These are phyloP conservation scores for Naganishia sp. DNA, from an alignment of 1,284 basidiomycete species.

Conservation along the genomic window DNA sequence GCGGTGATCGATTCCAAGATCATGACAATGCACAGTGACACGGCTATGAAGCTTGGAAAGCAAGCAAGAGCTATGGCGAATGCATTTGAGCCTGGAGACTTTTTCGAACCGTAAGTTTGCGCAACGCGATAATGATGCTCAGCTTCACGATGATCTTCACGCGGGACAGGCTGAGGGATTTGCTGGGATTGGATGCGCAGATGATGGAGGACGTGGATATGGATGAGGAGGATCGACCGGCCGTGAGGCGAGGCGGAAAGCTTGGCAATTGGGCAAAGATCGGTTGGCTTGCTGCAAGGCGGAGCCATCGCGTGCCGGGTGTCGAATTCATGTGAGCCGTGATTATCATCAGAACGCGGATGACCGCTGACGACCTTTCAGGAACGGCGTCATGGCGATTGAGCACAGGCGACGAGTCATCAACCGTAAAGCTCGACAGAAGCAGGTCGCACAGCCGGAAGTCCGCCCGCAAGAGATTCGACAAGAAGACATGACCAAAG, in stretches of 20 bases:
- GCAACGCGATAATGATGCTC: neutral
- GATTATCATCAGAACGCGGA: neutral
- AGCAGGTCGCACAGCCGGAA: slow-evolving; percentile 8
- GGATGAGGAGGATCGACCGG: slow-evolving; percentile 41
- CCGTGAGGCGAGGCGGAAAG: slow-evolving; percentile 34
- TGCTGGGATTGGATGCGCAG: slow-evolving; percentile 20
- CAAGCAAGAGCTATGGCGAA: slow-evolving; percentile 41
- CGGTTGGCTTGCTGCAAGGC: slow-evolving; percentile 52
- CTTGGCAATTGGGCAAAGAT: slow-evolving; percentile 52
- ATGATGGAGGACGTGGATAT: slow-evolving; percentile 37
- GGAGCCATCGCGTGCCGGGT: slow-evolving; percentile 48
- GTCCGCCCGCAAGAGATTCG: slow-evolving; percentile 26
- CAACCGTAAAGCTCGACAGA: slow-evolving; percentile 29
- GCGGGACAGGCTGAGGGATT: slow-evolving; percentile 8
- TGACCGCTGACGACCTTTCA: neutral
- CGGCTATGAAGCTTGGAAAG: slow-evolving; percentile 28
- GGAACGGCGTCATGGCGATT: slow-evolving; percentile 34
- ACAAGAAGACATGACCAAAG: slow-evolving; percentile 28
- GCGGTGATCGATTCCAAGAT: slow-evolving; percentile 31
- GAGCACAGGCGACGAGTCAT: slow-evolving; percentile 32
- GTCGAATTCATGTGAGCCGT: slow-evolving; percentile 55
- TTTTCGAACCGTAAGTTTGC: slow-evolving; percentile 46
- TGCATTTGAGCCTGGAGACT: slow-evolving; percentile 56
- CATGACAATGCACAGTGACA: slow-evolving; percentile 27
- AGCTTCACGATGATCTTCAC: neutral